Base-by-base conservation (phyloP, 805 yeast genomes). In the Candida odintsovae region DNA sequence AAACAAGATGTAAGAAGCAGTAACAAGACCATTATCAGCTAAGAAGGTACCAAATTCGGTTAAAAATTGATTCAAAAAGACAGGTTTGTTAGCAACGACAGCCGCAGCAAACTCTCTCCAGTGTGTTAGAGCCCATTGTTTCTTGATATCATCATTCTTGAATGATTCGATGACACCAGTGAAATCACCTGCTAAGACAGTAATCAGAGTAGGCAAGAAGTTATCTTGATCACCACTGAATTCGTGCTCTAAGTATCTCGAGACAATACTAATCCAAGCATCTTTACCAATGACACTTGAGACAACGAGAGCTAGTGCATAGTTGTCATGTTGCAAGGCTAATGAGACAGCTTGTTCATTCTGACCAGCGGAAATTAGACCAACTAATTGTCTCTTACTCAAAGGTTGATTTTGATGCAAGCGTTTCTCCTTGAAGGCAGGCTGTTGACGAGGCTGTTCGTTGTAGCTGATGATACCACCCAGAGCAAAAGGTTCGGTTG, bases 281-380 rank as follows among this genome's bases (percentile, higher is more conserved):
- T 78, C 82, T 19, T 77, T 76, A 3, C 94, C 84, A 23, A 80
- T 67, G 16, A 87, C 63, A 49, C 82, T 76, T 1, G 95, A 82
- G 42, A 90, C 68, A 26, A 89, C 61, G 45, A 92, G 65, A 0
- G 96, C 85, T 63, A 90, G 70, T 0, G 92, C 81, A 84, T 87
- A 90, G 53, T 87, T 86, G 10, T 79, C 76, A 44, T 78, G 76
- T 2, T 75, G 69, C 18, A 90, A 61, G 1, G 94, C 82, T 45
- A 72, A 67, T 21, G 74, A 70, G 41, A 90, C 64, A 0, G 96
- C 97, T 6, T 72, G 75, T 13, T 76, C 78, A 21, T 81, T 76
- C 47, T 82, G 73, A 1, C 97, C 97, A 6, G 82, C 36, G 81
- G 67, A 38, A 70, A 61, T 31, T 84, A 88, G 1, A 86, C 94